phyloP scores from a whole-genome alignment of 1,284 basidiomycete genomes.

The Hypsizygus ulmarius region DNA sequence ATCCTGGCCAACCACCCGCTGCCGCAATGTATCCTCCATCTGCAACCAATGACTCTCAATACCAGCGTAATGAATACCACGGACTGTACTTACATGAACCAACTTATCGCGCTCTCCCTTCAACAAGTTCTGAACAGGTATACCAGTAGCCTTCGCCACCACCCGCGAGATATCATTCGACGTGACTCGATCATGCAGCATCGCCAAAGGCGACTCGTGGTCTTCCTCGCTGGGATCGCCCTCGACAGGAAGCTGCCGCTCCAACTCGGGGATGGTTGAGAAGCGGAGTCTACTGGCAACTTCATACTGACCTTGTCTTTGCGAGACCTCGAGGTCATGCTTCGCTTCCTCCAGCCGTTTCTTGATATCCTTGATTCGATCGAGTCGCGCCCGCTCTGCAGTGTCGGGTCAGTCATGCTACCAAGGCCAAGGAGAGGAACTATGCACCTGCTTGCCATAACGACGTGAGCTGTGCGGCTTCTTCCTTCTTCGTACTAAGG shows the following conservation, averaged over 20 bases:
- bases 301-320: constrained; percentile 83
- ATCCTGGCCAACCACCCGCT: constrained; percentile 87
- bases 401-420: not conserved
- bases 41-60: constrained; percentile 24
- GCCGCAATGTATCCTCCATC: constrained; percentile 82
- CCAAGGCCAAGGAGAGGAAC: not conserved
- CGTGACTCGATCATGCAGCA: constrained; percentile 86
- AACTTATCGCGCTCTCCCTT: constrained; percentile 90
- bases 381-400: constrained; percentile 71
- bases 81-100: constrained; percentile 63
- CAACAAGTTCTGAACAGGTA: constrained; percentile 86
- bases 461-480: constrained; percentile 61
- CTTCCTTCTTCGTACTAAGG: constrained; percentile 56
- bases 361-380: constrained; percentile 78
- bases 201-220: constrained; percentile 50
- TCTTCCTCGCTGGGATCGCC: constrained; percentile 41
- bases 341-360: constrained; percentile 81
- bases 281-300: constrained; percentile 80
- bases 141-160: constrained; percentile 87
- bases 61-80: not conserved
- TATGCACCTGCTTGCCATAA: constrained; percentile 70
- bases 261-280: constrained; percentile 80
- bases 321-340: constrained; percentile 84
- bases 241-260: constrained; percentile 71
- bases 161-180: constrained; percentile 87